A percentile compares a stretch with the other conserved stretches of the same genome.
Evolutionary conservation across 108 stramenopile species (phyloP).

Genomic region (Cyclotella cryptica): DNA sequence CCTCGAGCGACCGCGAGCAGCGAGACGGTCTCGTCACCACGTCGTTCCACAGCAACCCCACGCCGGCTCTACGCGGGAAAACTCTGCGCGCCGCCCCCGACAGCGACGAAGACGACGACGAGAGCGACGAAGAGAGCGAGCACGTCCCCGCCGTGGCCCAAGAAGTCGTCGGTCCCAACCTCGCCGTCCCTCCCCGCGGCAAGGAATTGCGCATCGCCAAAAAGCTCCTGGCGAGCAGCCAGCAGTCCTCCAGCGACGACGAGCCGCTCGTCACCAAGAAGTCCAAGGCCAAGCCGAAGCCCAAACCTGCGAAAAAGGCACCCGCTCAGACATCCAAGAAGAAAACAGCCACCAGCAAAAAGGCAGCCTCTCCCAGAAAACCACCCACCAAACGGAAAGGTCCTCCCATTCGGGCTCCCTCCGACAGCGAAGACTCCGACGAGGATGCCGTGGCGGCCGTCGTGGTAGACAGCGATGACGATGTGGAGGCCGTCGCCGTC

Average conservation of each 20-base stretch:
- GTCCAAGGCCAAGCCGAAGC: conserved; percentile 10
- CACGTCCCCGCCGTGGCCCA: too few relatives aligned
- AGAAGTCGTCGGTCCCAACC: too few relatives aligned
- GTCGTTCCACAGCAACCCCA: too few relatives aligned
- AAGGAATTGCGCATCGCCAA: conserved; percentile 42
- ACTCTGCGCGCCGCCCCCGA: too few relatives aligned
- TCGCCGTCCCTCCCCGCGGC: conserved; percentile 25
- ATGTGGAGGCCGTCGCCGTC: conserved; percentile 35
- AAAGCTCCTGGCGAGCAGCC: conserved; percentile 10
- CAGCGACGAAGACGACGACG: too few relatives aligned
- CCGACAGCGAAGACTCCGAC: conserved; percentile 12
- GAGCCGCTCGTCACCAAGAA: conserved; percentile 19
- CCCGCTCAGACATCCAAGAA: not conserved
- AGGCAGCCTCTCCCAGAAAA: conserved; percentile 20
- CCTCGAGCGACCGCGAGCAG: too few relatives aligned
- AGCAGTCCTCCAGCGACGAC: conserved; percentile 23
- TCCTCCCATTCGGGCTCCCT: conserved; percentile 3
- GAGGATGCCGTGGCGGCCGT: conserved; percentile 23
- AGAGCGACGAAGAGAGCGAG: too few relatives aligned
- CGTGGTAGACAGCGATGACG: conserved; percentile 24
- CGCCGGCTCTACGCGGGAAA: too few relatives aligned
- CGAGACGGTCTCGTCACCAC: too few relatives aligned
- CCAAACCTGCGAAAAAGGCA: conserved; percentile 9
- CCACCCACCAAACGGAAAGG: conserved; percentile 32
- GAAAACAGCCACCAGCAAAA: conserved; percentile 1